Evolutionary conservation across 2,329 filamentous ascomycete genomes (phyloP).

Genomic region (Lasiodiplodia sp.): DNA sequence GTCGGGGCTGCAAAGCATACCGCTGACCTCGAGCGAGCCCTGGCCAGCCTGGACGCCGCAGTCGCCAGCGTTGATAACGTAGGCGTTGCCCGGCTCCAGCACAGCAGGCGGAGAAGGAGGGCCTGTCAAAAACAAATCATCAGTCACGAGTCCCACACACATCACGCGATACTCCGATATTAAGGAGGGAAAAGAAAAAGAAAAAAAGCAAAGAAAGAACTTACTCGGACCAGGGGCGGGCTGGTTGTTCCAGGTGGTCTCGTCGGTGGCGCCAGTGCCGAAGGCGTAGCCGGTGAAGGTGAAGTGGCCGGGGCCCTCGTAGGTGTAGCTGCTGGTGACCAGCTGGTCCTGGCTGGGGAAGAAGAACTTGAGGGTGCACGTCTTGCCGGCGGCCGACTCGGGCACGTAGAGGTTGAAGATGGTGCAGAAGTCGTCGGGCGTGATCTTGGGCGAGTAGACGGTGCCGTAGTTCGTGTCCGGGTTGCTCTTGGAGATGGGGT

Average conservation of each 20-base stretch:
- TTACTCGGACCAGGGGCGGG: conserved; percentile 34
- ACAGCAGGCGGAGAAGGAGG: conserved; percentile 34
- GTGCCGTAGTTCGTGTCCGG: conserved; percentile 33
- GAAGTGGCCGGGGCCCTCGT: conserved; percentile 34
- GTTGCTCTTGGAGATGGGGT: conserved; percentile 32
- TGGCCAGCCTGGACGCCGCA: conserved; percentile 33
- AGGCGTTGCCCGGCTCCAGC: conserved; percentile 34
- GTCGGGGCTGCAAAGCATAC: conserved; percentile 36
- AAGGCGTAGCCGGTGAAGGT: conserved; percentile 36
- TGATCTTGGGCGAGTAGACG: conserved; percentile 33
- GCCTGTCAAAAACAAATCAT: background rate
- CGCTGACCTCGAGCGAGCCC: conserved; percentile 33
- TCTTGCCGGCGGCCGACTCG: conserved; percentile 33
- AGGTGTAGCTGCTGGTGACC: conserved; percentile 30
- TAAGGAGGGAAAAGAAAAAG: background rate
- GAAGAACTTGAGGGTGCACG: conserved; percentile 34
- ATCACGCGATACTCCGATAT: background rate
- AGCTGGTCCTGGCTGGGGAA: conserved; percentile 32
- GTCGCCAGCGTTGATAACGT: conserved; percentile 34
- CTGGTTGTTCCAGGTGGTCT: conserved; percentile 36
- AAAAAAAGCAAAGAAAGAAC: background rate
- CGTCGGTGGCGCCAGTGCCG: conserved; percentile 32
- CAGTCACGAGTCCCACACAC: background rate
- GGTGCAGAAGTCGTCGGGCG: conserved; percentile 33
- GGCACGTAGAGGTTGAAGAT: conserved; percentile 36